Evolutionary conservation across 768 basidiomycete species (phyloP).

Genomic region (Mycena pura): DNA sequence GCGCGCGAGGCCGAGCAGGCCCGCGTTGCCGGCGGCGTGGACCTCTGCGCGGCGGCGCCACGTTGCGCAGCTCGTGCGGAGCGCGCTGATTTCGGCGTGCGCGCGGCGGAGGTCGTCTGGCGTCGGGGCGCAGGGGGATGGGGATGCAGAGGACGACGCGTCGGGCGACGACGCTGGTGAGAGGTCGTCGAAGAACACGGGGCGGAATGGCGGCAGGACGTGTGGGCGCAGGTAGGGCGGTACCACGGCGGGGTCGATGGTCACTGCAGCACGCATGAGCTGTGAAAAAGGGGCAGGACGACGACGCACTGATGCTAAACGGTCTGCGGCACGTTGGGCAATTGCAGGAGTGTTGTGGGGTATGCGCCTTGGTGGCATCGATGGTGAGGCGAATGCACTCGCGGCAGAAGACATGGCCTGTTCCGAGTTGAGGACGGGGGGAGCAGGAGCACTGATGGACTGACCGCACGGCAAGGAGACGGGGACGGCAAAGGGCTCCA

Average conservation of each 20-base stretch:
- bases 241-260: constrained; percentile 53
- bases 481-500: constrained; percentile 59
- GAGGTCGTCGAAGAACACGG: constrained; percentile 53
- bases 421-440: background rate
- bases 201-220: constrained; percentile 63
- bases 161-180: constrained; percentile 19
- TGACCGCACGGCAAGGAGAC: constrained; percentile 70
- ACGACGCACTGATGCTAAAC: constrained; percentile 59
- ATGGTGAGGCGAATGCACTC: constrained; percentile 61
- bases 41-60: constrained; percentile 59
- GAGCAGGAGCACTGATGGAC: constrained; percentile 25
- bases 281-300: background rate
- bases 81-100: constrained; percentile 48
- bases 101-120: constrained; percentile 33
- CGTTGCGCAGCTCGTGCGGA: constrained; percentile 49
- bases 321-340: constrained; percentile 65
- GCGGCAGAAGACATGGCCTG: constrained; percentile 72
- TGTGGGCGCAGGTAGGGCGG: constrained; percentile 67
- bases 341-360: constrained; percentile 52
- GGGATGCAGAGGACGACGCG: background rate
- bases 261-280: constrained; percentile 40
- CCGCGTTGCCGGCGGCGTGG: constrained; percentile 55
- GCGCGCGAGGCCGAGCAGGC: constrained; percentile 51
- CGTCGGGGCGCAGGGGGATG: background rate
- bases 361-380: constrained; percentile 52